These are phyloP conservation scores for Pythium oligandrum DNA, from an alignment of 352 stramenopile species.

Conservation along the genomic window DNA sequence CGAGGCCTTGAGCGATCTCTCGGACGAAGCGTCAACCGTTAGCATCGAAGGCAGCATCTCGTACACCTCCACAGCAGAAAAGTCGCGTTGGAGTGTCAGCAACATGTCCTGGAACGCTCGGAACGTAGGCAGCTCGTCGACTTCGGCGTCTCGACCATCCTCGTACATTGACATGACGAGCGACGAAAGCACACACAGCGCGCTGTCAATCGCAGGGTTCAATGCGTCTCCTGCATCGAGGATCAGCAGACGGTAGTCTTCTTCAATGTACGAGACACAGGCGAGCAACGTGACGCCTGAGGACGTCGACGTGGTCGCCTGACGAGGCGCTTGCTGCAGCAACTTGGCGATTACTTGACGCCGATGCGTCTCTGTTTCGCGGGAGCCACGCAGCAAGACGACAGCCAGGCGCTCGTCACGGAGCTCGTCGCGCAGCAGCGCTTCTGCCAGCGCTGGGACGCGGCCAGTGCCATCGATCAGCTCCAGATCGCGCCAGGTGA, in stretches of 20 bases:
- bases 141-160: background rate
- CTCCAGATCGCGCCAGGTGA: conserved; percentile 34
- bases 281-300: conserved; percentile 32
- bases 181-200: conserved; percentile 56
- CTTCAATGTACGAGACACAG: conserved; percentile 32
- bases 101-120: conserved; percentile 41
- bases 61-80: conserved; percentile 42
- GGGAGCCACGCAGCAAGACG: conserved; percentile 36
- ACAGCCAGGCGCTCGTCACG: conserved; percentile 48
- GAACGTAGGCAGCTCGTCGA: conserved; percentile 22
- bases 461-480: conserved; percentile 33
- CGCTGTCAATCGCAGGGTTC: conserved; percentile 23
- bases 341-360: conserved; percentile 27
- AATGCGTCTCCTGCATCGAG: conserved; percentile 27
- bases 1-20: conserved; percentile 16
- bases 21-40: conserved; percentile 41
- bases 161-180: conserved; percentile 50
- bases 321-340: conserved; percentile 15
- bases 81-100: conserved; percentile 37
- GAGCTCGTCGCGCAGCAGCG: conserved; percentile 38
- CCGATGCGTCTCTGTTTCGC: conserved; percentile 19
- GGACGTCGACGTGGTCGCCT: background rate
- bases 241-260: conserved; percentile 52
- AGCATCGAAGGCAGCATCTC: conserved; percentile 56
- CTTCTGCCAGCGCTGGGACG: conserved; percentile 25